These are phyloP conservation scores for Orbilia oligospora DNA, from an alignment of 2,329 filamentous ascomycete species.

Conservation along the genomic window DNA sequence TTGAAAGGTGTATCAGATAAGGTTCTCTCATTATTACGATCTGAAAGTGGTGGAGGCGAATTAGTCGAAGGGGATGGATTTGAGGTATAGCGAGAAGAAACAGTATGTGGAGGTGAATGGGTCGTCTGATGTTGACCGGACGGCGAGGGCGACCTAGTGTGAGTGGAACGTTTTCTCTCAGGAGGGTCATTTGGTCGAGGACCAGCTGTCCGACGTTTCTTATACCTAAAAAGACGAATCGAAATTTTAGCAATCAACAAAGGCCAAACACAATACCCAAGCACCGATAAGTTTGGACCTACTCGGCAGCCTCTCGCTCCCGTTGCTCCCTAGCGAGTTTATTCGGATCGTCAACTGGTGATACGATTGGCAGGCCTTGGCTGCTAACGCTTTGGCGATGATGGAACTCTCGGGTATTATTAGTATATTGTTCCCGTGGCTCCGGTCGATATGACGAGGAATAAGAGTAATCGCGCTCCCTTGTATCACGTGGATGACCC, in stretches of 20 bases:
- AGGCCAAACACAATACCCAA: not conserved
- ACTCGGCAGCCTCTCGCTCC: conserved; percentile 60
- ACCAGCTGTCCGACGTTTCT: conserved; percentile 55
- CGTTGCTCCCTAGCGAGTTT: conserved; percentile 56
- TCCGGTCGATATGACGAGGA: conserved; percentile 55
- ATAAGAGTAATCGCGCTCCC: conserved; percentile 51
- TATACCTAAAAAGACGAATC: conserved; percentile 41
- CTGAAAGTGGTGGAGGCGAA: conserved; percentile 50
- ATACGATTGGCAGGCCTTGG: conserved; percentile 43
- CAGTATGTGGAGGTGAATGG: conserved; percentile 56
- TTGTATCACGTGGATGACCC: conserved; percentile 41
- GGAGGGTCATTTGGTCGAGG: conserved; percentile 47
- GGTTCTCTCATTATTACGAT: conserved; percentile 50
- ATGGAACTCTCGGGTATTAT: conserved; percentile 44
- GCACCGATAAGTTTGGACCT: conserved; percentile 12
- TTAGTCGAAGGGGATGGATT: conserved; percentile 53
- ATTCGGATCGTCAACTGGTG: conserved; percentile 57
- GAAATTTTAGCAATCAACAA: conserved; percentile 2
- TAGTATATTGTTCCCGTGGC: conserved; percentile 35
- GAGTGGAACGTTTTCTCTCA: conserved; percentile 54
- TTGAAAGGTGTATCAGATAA: conserved; percentile 46
- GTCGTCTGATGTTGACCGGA: conserved; percentile 45
- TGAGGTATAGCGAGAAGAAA: conserved; percentile 55
- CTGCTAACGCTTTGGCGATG: conserved; percentile 53
- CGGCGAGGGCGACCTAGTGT: conserved; percentile 52